phyloP scores from a whole-genome alignment of 2,329 filamentous ascomycete species.

The Amphichorda felina region DNA sequence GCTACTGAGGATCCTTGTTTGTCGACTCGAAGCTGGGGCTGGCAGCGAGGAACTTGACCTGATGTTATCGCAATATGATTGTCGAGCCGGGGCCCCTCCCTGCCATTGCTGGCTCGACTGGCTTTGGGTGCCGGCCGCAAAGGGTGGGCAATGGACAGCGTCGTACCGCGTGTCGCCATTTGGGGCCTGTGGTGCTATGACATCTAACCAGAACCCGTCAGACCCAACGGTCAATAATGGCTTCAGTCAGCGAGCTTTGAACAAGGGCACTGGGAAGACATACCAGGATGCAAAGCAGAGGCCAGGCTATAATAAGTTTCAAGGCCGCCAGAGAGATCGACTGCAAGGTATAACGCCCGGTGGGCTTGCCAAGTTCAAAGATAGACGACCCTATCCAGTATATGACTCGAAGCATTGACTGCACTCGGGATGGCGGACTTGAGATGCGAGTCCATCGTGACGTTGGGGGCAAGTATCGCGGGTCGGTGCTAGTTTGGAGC shows the following conservation, averaged over 20 bases:
- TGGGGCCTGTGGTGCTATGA: no score
- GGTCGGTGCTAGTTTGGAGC: constrained; percentile 2
- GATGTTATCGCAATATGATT: no score
- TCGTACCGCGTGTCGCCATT: no score
- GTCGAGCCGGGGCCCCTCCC: no score
- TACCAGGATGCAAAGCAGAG: background rate
- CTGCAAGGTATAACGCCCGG: background rate
- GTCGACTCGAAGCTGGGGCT: background rate
- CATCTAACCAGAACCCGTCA: no score
- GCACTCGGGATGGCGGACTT: constrained; percentile 1
- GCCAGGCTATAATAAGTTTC: background rate
- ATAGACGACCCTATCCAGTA: constrained; percentile 5
- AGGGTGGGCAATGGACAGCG: no score
- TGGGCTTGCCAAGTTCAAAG: background rate
- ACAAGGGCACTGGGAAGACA: no score
- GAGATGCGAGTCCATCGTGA: constrained; percentile 4
- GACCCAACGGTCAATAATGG: no score
- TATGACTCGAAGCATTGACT: constrained; percentile 1
- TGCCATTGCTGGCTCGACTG: no score
- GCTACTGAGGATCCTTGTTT: no score
- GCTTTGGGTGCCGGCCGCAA: no score
- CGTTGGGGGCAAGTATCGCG: constrained; percentile 1
- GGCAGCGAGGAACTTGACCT: background rate
- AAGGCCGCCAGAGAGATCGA: background rate
- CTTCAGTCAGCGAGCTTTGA: no score